Percentiles rank a stretch among this genome's conserved stretches.
Conservation (phyloP, 768 basidiomycete genomes). For the Mycena sanguinolenta region DNA sequence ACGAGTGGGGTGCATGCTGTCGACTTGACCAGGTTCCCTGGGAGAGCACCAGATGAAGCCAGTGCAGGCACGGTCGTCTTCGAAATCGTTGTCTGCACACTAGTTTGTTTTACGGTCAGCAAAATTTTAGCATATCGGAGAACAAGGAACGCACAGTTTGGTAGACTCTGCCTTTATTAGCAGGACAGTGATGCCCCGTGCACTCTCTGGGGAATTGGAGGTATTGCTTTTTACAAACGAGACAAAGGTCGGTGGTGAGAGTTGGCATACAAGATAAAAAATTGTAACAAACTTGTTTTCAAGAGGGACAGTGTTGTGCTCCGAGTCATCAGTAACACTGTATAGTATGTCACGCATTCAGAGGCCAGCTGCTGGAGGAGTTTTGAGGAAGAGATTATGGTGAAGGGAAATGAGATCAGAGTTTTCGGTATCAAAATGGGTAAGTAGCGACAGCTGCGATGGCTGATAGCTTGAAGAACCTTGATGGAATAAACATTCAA, state of each 20-base stretch:
- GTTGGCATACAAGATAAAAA: background rate
- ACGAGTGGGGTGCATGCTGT: background rate
- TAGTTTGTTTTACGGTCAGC: no score
- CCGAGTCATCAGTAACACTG: background rate
- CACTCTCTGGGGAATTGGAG: conserved; percentile 3
- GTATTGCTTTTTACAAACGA: background rate
- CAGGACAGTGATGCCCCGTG: background rate
- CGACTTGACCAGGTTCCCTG: background rate
- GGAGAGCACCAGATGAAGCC: background rate
- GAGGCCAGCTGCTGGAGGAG: background rate
- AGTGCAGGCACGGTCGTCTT: background rate
- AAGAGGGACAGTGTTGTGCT: no score
- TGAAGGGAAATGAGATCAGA: background rate
- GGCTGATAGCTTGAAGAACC: no score
- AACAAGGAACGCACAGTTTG: background rate
- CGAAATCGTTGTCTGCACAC: background rate
- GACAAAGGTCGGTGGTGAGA: conserved; percentile 1
- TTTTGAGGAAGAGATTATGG: background rate
- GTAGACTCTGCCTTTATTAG: background rate
- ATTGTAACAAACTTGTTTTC: background rate
- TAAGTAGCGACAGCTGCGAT: no score
- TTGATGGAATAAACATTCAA: background rate
- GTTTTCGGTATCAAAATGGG: background rate
- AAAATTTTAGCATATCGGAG: background rate
- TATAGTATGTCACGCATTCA: background rate